Conservation (phyloP, 148 eudicot genomes). For the Cornus suecica region DNA sequence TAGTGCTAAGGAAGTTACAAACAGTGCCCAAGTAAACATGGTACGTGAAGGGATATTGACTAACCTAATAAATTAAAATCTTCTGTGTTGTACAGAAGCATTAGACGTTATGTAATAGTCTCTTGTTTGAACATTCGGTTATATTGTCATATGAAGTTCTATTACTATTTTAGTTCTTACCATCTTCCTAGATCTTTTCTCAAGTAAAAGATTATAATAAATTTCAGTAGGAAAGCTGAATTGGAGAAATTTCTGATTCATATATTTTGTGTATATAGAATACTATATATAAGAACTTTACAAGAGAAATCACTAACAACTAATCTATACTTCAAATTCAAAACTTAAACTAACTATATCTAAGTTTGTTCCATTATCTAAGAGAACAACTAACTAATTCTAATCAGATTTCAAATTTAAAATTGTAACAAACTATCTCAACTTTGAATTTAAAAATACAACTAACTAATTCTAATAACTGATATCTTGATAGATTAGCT, state of each 20-base stretch:
- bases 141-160: not conserved
- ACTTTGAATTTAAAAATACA: no score
- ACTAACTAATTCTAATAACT: no score
- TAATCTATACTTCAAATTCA: no score
- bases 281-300: no score
- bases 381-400: no score
- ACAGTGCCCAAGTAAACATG: constrained; percentile 89
- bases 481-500: not conserved
- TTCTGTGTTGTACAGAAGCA: not conserved
- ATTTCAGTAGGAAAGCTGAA: no score
- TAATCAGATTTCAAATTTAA: no score
- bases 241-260: not conserved
- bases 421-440: no score
- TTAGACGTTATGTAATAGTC: not conserved
- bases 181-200: not conserved
- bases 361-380: no score
- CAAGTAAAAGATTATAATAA: not conserved
- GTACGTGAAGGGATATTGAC: constrained; percentile 34
- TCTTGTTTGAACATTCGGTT: not conserved
- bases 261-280: no score
- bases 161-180: not conserved
- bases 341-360: no score
- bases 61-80: not conserved
- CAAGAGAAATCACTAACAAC: no score
- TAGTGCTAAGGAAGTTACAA: constrained; percentile 94